Percentiles rank a stretch among this genome's conserved stretches.
Conservation (phyloP, 2,329 filamentous ascomycete genomes). For the Conoideocrella luteorostrata region DNA sequence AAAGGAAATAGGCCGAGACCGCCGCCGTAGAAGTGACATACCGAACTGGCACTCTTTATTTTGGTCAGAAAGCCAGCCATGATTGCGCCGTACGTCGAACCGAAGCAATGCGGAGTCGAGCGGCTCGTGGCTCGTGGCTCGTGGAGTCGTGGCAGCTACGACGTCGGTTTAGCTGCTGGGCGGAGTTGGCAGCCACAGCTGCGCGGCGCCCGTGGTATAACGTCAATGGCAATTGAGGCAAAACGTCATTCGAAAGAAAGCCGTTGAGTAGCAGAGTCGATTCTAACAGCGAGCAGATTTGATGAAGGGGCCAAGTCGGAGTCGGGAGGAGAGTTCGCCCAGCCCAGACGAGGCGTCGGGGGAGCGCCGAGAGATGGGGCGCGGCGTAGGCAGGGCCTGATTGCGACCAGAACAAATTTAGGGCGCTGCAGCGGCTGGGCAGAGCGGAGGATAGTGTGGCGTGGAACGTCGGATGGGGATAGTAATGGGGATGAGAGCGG, state of each 20-base stretch:
- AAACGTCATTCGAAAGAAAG: constrained; percentile 3
- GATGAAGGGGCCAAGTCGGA: neutral
- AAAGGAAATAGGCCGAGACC: neutral
- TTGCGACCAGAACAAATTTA: neutral
- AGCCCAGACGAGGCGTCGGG: constrained; percentile 4
- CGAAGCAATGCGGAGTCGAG: neutral
- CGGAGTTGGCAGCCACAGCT: constrained; percentile 25
- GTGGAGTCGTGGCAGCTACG: constrained; percentile 1
- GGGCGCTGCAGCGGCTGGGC: neutral
- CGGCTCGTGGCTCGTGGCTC: constrained; percentile 4
- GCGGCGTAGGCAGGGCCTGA: constrained; percentile 5
- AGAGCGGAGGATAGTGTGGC: constrained; percentile 1
- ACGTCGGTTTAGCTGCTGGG: constrained; percentile 11
- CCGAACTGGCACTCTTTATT: constrained; percentile 48
- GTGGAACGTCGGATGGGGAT: neutral
- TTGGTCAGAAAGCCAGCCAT: constrained; percentile 57
- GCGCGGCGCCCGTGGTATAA: constrained; percentile 28
- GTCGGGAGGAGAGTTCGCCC: neutral
- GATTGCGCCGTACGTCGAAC: constrained; percentile 14
- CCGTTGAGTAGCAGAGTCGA: neutral
- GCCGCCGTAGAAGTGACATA: constrained; percentile 30
- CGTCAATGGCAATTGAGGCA: constrained; percentile 18
- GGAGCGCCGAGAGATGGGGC: constrained; percentile 3
- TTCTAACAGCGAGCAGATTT: neutral
- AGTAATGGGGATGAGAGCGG: no score